Evolutionary conservation across 805 yeast genomes (phyloP), one percentile per base, ranked within the genome.

Genomic region (Yamadazyma sp.): DNA sequence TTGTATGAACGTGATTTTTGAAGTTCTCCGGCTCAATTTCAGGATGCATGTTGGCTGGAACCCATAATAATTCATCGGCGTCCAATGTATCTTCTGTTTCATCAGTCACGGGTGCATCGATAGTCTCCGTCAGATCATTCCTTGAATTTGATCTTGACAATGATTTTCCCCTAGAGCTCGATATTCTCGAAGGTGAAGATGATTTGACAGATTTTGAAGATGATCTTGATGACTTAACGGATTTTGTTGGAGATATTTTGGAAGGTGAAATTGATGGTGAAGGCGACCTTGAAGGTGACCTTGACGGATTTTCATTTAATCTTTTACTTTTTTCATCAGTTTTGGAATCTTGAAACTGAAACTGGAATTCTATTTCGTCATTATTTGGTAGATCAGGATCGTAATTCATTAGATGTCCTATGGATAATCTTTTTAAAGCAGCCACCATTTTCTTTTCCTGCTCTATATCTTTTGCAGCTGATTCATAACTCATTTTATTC

Each of bases 11-110:
- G 52, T 82, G 83, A 45, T 72, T 74, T 44, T 79, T 67, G 61
- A 79, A 83, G 49, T 85, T 86, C 50, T 86, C 94, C 2, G 98
- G 98, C 17, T 94, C 89, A n/a, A 91, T 75, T 49, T 85, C 91
- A 1, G 98, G 98, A 56, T 93, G 98, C 24, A 87, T 70, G 43
- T 78, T 79, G 2, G 98, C 98, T 0, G 98, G 98, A 1, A 93
- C 97, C 98, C 98, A 91, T 35, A 91, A 64, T 21, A 85, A 60
- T 38, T 75, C 64, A 31, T 54, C 49, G 31, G 30, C n/a, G 20
- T 27, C 7, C 27, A 25, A 25, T 8, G 27, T 25, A 14, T 25
- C 27, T n/a, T 7, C 12, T n/a, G 13, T 13, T 31, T 26, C 35
- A 17, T 11, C 7, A 14, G 30, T 23, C 17, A 12, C 20, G 6